These are phyloP conservation scores for Corrigiola litoralis DNA, from an alignment of 179 eudicot species.

Conservation along the genomic window DNA sequence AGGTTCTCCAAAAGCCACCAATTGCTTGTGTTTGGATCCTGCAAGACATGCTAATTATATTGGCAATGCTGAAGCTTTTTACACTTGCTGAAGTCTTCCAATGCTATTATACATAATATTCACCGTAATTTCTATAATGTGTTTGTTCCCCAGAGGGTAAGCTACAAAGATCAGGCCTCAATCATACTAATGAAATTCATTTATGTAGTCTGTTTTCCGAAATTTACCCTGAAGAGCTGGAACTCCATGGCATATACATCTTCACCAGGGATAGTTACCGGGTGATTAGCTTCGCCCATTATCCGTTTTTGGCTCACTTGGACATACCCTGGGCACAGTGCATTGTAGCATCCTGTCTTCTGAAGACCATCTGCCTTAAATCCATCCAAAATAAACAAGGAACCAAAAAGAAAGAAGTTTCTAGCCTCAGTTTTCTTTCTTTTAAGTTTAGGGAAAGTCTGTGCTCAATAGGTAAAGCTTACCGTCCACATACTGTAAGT, in stretches of 20 bases:
- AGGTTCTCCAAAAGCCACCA: constrained; percentile 18
- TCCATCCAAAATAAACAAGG: neutral
- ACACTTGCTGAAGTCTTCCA: too few relatives aligned
- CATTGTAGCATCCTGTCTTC: constrained; percentile 19
- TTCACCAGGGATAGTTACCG: constrained; percentile 6
- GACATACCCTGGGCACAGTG: constrained; percentile 24
- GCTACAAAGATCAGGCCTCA: too few relatives aligned
- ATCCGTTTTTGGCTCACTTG: constrained; percentile 19
- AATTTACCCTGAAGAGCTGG: constrained; percentile 9
- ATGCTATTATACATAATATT: too few relatives aligned
- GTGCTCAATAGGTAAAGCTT: neutral
- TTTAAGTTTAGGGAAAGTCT: neutral
- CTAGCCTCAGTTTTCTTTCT: neutral
- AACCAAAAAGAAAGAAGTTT: neutral
- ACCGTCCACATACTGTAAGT: constrained; percentile 28
- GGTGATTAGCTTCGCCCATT: constrained; percentile 11
- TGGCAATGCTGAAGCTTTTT: too few relatives aligned
- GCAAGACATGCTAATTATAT: neutral
- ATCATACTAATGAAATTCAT: too few relatives aligned
- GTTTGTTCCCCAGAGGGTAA: too few relatives aligned
- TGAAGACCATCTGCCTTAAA: constrained; percentile 20
- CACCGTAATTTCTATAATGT: too few relatives aligned
- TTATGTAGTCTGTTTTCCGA: too few relatives aligned
- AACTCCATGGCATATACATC: constrained; percentile 2
- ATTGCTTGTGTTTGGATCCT: constrained; percentile 17